phyloP scores from a whole-genome alignment of 805 yeast species.

The Lipomyces orientalis region DNA sequence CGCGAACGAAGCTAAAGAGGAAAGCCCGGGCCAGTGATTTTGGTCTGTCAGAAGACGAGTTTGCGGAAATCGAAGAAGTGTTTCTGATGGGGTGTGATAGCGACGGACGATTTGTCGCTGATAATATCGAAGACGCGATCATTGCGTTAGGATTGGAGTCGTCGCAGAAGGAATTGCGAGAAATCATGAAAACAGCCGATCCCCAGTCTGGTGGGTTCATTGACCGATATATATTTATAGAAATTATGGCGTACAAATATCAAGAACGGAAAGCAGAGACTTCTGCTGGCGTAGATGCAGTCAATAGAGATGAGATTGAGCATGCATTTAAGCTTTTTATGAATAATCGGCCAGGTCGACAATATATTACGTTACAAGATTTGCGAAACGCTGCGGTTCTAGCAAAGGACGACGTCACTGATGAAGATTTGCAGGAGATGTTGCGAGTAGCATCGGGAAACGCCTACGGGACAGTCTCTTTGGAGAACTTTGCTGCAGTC shows the following conservation, averaged over 20 bases:
- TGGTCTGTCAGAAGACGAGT: slow-evolving; percentile 8
- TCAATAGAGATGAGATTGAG: slow-evolving; percentile 13
- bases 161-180: slow-evolving; percentile 26
- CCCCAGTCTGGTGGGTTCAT: slow-evolving; percentile 41
- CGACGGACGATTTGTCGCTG: slow-evolving; percentile 29
- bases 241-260: slow-evolving; percentile 34
- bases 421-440: slow-evolving; percentile 45
- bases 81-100: slow-evolving; percentile 25
- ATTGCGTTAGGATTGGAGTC: slow-evolving; percentile 41
- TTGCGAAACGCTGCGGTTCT: slow-evolving; percentile 39
- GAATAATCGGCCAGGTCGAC: not conserved
- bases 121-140: slow-evolving; percentile 41
- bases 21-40: slow-evolving; percentile 3
- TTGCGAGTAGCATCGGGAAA: slow-evolving; percentile 39
- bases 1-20: not conserved
- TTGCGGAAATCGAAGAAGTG: slow-evolving; percentile 28
- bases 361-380: slow-evolving; percentile 41
- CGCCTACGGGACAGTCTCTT: slow-evolving; percentile 27
- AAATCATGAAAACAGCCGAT: slow-evolving; percentile 38
- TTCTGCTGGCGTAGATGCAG: not conserved
- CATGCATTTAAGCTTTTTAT: slow-evolving; percentile 36
- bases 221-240: slow-evolving; percentile 43
- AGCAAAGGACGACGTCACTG: slow-evolving; percentile 42
- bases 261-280: slow-evolving; percentile 13
- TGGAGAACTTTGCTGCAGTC: slow-evolving; percentile 40